Evolutionary conservation across 257 asterid genomes (phyloP), one percentile per base, ranked within the genome.

Genomic region (Nicotiana benthamiana): DNA sequence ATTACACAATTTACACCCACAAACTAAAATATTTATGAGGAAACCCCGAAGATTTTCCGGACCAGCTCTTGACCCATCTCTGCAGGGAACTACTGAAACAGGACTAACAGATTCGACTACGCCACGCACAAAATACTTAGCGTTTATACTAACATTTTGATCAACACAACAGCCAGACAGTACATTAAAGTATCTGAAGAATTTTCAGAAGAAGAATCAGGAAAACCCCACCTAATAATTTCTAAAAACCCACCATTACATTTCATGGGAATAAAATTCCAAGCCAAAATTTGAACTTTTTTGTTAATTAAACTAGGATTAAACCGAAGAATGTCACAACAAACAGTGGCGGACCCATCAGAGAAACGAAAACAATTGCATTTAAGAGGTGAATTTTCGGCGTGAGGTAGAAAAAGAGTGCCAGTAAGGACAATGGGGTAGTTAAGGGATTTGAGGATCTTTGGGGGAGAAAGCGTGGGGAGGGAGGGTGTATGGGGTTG

Each of bases 261-360:
- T 27, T 86, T 81, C 2, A 83, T 53, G 70, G 99, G 97, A 80
- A 93, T 82, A 80, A 92, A 95, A 84, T 93, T 95, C 97, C 98
- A 95, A 61, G 97, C 85, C 9, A 83, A 77, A 80, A 91, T 52
- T 46, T 78, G 88, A 52, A 92, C 86, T 70, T 79, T 86, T 48
- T 60, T 76, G 56, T 86, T 95, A 6, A 95, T 81, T 81, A 90
- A 76, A 83, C 75, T 83, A 15, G 87, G 86, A 84, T 84, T 85
- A 54, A 93, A 91, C 75, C 86, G 86, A 82, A 92, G 84, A 85
- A 92, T 80, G 79, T 93, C 98, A 64, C 97, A 93, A 86, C 98
- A 93, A 63, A 93, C 7, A 51, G 87, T 77, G 34, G 87, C 87
- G 9, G 91, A 84, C 60, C 77, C 87, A 80, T 95, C 97, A 24